Evolutionary conservation across 805 yeast species (phyloP), one percentile per base, ranked within the genome.

Genomic region (Yarrowia phangngaensis): DNA sequence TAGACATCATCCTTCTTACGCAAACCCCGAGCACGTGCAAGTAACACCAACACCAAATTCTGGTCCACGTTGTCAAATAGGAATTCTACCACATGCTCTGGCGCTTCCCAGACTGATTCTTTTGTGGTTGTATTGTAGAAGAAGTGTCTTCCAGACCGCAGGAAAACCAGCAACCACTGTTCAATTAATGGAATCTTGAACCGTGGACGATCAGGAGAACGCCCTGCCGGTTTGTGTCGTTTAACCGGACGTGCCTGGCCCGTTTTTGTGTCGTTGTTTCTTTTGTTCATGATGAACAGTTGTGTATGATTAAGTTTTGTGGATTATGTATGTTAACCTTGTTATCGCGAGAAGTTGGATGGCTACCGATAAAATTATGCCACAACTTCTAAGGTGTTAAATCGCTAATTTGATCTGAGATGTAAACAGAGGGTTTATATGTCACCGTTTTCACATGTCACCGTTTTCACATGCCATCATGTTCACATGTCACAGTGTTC

Each of bases 131-230:
- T 28, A 54, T 72, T 65, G 51, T 67, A 58, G 35, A 66, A 74
- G 57, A 68, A 74, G 51, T 72, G 69, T 3, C 65, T 50, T 0
- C 79, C 80, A 7, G 63, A 58, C 16, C 61, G 60, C 12, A 71
- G 63, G 16, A 75, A 61, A 1, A 74, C 64, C n/a, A 75, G 51
- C 3, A 51, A 27, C 79, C 79, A 76, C 14, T 33, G 38, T 8
- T 54, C 45, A 17, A 26, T 26, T 6, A 38, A 20, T 4, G 20
- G 16, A 11, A 38, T 19, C 53, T 56, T 52, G 40, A 53, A 33
- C 17, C 50, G 52, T 9, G 58, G 59, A 8, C 47, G 26, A 36
- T 53, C 56, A 8, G 16, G 23, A 9, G 30, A 13, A 9, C 15
- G 8, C 12, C 17, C 12, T 13, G 11, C 34, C 12, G 24, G 9